Conservation (phyloP, 2,329 filamentous ascomycete genomes). For the Myrmaecium sp. region DNA sequence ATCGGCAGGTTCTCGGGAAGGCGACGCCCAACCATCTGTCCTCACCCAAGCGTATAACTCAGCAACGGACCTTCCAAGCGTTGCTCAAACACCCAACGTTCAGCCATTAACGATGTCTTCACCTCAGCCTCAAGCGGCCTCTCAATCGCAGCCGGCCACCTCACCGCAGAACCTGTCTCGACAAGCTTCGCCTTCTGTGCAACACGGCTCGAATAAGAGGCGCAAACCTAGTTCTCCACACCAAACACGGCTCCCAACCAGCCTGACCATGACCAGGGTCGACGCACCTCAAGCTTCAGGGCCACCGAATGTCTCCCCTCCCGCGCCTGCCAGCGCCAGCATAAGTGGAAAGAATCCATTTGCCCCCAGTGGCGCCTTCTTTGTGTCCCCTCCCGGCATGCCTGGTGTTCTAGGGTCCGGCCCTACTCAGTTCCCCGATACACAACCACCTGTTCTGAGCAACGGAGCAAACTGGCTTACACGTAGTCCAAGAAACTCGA, state of each 20-base stretch:
- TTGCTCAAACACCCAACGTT: too few relatives aligned
- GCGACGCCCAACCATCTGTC: slow-evolving; percentile 23
- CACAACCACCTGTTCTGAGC: too few relatives aligned
- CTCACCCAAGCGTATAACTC: slow-evolving; percentile 37
- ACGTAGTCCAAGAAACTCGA: too few relatives aligned
- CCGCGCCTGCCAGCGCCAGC: background rate
- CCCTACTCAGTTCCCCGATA: too few relatives aligned
- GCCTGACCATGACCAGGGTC: slow-evolving; percentile 66
- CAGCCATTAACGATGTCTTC: too few relatives aligned
- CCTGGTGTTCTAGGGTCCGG: too few relatives aligned
- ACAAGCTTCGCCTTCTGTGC: slow-evolving; percentile 52
- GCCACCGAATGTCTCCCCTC: background rate
- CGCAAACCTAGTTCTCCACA: slow-evolving; percentile 50
- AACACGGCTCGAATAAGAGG: slow-evolving; percentile 58
- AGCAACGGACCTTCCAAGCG: slow-evolving; percentile 40
- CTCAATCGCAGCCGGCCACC: slow-evolving; percentile 25
- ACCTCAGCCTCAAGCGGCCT: too few relatives aligned
- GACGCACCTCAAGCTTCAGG: slow-evolving; percentile 33
- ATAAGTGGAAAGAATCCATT: too few relatives aligned
- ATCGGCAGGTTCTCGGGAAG: background rate
- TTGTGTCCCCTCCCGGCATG: too few relatives aligned
- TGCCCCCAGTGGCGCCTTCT: too few relatives aligned
- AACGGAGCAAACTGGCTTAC: too few relatives aligned
- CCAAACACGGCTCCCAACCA: slow-evolving; percentile 47
- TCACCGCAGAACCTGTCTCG: slow-evolving; percentile 50